phyloP scores from a whole-genome alignment of 2,329 filamentous ascomycete species.

The Cercospora sesami region DNA sequence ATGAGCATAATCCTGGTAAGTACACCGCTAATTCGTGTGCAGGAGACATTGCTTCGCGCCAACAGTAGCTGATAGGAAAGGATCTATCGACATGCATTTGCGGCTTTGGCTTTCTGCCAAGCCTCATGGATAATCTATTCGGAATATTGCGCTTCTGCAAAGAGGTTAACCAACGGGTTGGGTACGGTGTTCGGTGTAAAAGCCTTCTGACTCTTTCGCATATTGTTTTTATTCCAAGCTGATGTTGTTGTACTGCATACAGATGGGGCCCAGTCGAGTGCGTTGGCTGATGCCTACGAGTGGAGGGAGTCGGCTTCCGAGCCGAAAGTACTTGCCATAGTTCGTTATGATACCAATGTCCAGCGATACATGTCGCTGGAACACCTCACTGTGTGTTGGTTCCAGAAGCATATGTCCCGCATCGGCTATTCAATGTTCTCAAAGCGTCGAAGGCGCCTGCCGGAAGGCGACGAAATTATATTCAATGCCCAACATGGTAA shows the following conservation, averaged over 20 bases:
- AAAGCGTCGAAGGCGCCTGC: neutral
- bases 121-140: conserved; percentile 1
- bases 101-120: conserved; percentile 1
- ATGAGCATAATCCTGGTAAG: neutral
- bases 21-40: conserved; percentile 3
- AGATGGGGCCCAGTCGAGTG: neutral
- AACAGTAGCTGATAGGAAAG: conserved; percentile 32
- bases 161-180: neutral
- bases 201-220: neutral
- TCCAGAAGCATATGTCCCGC: neutral
- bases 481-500: neutral
- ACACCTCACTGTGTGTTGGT: neutral
- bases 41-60: conserved; percentile 35
- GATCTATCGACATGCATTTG: conserved; percentile 4
- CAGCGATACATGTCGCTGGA: neutral
- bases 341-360: neutral
- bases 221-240: neutral
- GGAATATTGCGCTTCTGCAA: neutral
- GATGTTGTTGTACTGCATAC: neutral
- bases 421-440: neutral
- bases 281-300: neutral
- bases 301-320: neutral
- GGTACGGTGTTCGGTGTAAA: neutral
- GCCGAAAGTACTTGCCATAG: neutral
- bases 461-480: neutral